Evolutionary conservation across 140 eudicot genomes (phyloP).

Genomic region (Oenanthe javanica): DNA sequence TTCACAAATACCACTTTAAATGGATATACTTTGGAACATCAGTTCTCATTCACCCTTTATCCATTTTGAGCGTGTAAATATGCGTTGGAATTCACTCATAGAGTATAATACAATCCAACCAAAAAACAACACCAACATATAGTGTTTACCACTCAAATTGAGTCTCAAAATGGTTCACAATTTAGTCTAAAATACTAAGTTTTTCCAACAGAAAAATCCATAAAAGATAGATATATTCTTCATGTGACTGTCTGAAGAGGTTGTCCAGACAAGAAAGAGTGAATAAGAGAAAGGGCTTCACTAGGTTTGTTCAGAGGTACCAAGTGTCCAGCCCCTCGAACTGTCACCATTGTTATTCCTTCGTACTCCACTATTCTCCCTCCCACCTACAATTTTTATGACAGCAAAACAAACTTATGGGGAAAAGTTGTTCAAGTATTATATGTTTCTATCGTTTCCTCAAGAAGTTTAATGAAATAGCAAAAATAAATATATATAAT

Average conservation of each 20-base stretch:
- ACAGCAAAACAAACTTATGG: background rate
- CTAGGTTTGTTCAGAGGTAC: slow-evolving; percentile 57
- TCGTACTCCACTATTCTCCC: slow-evolving; percentile 54
- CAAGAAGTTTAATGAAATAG: background rate
- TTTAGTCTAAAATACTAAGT: too few relatives aligned
- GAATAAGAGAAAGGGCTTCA: slow-evolving; percentile 36
- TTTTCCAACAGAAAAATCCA: background rate
- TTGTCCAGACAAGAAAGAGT: slow-evolving; percentile 39
- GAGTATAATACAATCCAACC: too few relatives aligned
- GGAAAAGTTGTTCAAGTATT: background rate
- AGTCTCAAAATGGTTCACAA: too few relatives aligned
- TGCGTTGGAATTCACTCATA: too few relatives aligned
- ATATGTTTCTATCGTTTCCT: background rate
- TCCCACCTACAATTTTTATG: slow-evolving; percentile 30
- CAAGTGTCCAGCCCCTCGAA: slow-evolving; percentile 61
- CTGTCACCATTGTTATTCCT: slow-evolving; percentile 43
- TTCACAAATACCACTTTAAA: too few relatives aligned
- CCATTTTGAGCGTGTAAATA: too few relatives aligned
- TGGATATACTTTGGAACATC: too few relatives aligned
- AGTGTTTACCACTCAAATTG: too few relatives aligned
- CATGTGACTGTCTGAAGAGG: slow-evolving; percentile 14
- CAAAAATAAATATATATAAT: background rate
- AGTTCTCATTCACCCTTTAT: too few relatives aligned
- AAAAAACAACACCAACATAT: too few relatives aligned
- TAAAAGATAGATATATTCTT: background rate